Conservation (phyloP, 805 yeast species). For the Cyberlindnera bimundalis region DNA sequence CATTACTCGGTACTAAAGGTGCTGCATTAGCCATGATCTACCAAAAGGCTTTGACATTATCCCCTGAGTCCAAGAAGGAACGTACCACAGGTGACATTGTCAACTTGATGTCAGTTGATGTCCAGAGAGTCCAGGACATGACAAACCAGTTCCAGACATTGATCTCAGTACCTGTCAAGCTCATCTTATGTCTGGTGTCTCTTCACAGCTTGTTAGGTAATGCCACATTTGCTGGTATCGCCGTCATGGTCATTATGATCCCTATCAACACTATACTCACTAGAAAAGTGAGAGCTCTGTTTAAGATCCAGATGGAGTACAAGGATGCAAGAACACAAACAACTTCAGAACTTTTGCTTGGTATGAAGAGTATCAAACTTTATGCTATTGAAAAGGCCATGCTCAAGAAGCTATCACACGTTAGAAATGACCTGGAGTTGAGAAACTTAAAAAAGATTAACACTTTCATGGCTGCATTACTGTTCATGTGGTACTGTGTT, state of each 20-base stretch:
- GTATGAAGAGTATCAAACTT: constrained; percentile 61
- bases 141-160: constrained; percentile 50
- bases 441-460: constrained; percentile 48
- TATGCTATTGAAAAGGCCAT: constrained; percentile 72
- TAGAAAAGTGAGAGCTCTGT: constrained; percentile 41
- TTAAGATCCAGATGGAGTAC: constrained; percentile 55
- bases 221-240: constrained; percentile 56
- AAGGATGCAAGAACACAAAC: constrained; percentile 59
- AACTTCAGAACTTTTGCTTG: constrained; percentile 55
- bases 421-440: constrained; percentile 59
- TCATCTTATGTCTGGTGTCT: constrained; percentile 50
- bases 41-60: constrained; percentile 64
- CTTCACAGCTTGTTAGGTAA: constrained; percentile 54
- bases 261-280: constrained; percentile 54
- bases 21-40: constrained; percentile 66
- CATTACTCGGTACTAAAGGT: constrained; percentile 63
- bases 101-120: constrained; percentile 77
- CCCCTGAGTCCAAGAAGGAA: constrained; percentile 58
- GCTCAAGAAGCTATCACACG: constrained; percentile 45
- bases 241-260: constrained; percentile 49
- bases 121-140: constrained; percentile 57
- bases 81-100: constrained; percentile 76
- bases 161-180: constrained; percentile 56
- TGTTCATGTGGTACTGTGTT: constrained; percentile 60
- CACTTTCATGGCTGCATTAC: constrained; percentile 41